Evolutionary conservation across 2,329 filamentous ascomycete genomes (phyloP).

Genomic region (Alternaria triticimaculans): DNA sequence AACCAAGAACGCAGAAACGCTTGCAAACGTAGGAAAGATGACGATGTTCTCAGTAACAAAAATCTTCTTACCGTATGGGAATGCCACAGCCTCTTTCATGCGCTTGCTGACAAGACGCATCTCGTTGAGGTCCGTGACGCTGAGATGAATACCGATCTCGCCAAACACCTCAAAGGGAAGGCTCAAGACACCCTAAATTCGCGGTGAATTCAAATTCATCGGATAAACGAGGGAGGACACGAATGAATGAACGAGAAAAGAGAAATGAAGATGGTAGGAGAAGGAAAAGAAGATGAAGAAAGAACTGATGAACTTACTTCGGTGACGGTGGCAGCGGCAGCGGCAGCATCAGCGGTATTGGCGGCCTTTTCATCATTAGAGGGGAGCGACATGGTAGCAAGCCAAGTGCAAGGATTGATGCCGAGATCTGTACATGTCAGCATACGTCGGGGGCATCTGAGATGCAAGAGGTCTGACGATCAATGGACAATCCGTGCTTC

Average conservation of each 20-base stretch:
- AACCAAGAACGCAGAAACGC: slow-evolving; percentile 4
- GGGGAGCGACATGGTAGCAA: background rate
- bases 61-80: slow-evolving; percentile 1
- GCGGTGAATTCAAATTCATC: background rate
- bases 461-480: background rate
- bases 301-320: background rate
- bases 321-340: background rate
- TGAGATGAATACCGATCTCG: background rate
- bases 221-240: background rate
- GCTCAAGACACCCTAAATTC: background rate
- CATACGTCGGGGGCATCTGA: background rate
- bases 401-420: background rate
- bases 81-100: background rate
- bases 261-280: background rate
- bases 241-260: background rate
- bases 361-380: background rate
- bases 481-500: background rate
- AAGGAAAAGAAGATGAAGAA: background rate
- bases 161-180: background rate
- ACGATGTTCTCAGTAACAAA: background rate
- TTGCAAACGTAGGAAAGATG: slow-evolving; percentile 5
- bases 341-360: background rate
- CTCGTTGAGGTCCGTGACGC: background rate
- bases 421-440: background rate
- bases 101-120: background rate